These are phyloP conservation scores for Prunella vulgaris DNA, from an alignment of 257 asterid genomes.

Conservation along the genomic window DNA sequence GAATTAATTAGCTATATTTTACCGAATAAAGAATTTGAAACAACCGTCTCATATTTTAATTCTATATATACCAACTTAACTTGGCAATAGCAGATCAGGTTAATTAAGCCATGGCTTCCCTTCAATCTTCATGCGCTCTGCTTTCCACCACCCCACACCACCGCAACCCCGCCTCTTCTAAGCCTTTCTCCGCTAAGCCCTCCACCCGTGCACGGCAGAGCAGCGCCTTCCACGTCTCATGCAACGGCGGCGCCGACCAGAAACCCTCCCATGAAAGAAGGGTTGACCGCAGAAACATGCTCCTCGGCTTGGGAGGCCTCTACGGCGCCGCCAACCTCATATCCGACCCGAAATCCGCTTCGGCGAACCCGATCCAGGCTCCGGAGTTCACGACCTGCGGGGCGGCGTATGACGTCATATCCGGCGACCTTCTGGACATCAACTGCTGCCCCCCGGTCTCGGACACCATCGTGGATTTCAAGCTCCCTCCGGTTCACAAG, in stretches of 20 bases:
- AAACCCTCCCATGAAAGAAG: slow-evolving; percentile 14
- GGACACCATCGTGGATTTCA: neutral
- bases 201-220: slow-evolving; percentile 13
- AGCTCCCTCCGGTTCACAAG: neutral
- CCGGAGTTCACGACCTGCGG: slow-evolving; percentile 37
- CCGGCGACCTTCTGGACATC: neutral
- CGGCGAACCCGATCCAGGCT: slow-evolving; percentile 23
- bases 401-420: neutral
- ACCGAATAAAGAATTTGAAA: too few relatives aligned
- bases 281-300: slow-evolving; percentile 34
- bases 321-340: slow-evolving; percentile 37
- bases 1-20: too few relatives aligned
- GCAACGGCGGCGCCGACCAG: slow-evolving; percentile 16
- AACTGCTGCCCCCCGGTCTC: neutral
- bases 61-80: neutral
- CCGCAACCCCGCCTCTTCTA: neutral
- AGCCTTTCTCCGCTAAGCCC: slow-evolving; percentile 28
- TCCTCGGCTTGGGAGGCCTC: slow-evolving; percentile 34
- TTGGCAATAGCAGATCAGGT: neutral
- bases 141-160: slow-evolving; percentile 2
- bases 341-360: neutral
- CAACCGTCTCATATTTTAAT: too few relatives aligned
- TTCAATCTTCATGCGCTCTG: slow-evolving; percentile 18
- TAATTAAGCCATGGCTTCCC: slow-evolving; percentile 24
- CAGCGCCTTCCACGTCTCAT: slow-evolving; percentile 28